These are phyloP conservation scores for Tremella fuciformis DNA, from an alignment of 768 basidiomycete genomes.

Conservation along the genomic window DNA sequence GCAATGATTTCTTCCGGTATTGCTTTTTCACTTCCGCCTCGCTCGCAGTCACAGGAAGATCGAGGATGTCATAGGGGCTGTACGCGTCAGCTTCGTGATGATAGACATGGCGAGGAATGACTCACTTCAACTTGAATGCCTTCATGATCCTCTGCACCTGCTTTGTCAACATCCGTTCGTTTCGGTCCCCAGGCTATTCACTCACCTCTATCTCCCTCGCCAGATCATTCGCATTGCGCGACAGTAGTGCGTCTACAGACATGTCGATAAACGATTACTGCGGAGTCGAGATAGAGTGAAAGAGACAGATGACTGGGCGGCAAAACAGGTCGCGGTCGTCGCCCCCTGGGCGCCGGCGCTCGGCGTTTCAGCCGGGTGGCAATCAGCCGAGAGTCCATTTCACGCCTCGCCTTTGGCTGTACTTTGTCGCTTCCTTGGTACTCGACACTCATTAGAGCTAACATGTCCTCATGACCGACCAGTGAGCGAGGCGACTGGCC, in stretches of 20 bases:
- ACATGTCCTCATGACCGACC: background rate
- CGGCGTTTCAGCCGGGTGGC: constrained; percentile 4
- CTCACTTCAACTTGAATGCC: constrained; percentile 94
- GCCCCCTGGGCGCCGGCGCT: background rate
- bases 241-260: constrained; percentile 27
- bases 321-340: background rate
- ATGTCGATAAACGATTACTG: constrained; percentile 21
- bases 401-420: background rate
- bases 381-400: background rate
- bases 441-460: background rate
- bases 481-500: background rate
- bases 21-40: constrained; percentile 84
- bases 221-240: constrained; percentile 36
- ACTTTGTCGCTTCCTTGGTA: background rate
- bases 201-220: constrained; percentile 42
- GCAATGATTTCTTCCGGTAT: constrained; percentile 55
- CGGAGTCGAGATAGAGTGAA: background rate
- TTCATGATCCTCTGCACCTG: constrained; percentile 76
- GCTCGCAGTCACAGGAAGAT: constrained; percentile 61
- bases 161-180: constrained; percentile 11
- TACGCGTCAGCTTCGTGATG: constrained; percentile 6
- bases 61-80: constrained; percentile 91
- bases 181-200: background rate
- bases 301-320: constrained; percentile 6
- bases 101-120: constrained; percentile 10